phyloP scores from a whole-genome alignment of 352 stramenopile species.

The Phytophthora quininea region DNA sequence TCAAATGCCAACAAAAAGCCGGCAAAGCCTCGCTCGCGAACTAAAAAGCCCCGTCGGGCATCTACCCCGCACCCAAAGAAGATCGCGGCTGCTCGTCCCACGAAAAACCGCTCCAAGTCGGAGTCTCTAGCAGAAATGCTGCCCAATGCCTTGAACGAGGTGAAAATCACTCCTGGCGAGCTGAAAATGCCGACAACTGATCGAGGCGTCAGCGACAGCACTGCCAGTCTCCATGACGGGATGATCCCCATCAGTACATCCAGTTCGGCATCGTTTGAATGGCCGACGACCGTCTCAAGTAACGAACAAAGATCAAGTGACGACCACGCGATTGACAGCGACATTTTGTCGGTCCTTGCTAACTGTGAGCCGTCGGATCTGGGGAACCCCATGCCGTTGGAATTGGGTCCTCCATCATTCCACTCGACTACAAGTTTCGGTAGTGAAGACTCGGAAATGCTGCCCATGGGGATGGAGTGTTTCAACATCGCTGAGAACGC shows the following conservation, averaged over 20 bases:
- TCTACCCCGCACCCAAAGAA: slow-evolving; percentile 46
- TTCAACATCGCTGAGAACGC: slow-evolving; percentile 44
- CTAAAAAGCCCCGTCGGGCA: slow-evolving; percentile 40
- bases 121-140: slow-evolving; percentile 54
- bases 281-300: slow-evolving; percentile 32
- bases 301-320: slow-evolving; percentile 48
- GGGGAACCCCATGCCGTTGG: slow-evolving; percentile 24
- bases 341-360: slow-evolving; percentile 75
- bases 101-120: slow-evolving; percentile 67
- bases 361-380: slow-evolving; percentile 55
- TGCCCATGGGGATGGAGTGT: slow-evolving; percentile 44
- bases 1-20: not conserved
- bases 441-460: slow-evolving; percentile 44
- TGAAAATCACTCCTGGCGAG: slow-evolving; percentile 26
- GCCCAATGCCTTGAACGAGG: slow-evolving; percentile 18
- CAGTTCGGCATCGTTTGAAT: slow-evolving; percentile 39
- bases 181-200: slow-evolving; percentile 32
- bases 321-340: slow-evolving; percentile 75
- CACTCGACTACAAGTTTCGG: slow-evolving; percentile 34
- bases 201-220: slow-evolving; percentile 47
- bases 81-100: slow-evolving; percentile 26
- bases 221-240: slow-evolving; percentile 22
- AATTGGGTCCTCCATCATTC: slow-evolving; percentile 39
- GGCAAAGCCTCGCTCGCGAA: slow-evolving; percentile 14
- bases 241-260: slow-evolving; percentile 26